Conservation (phyloP, 257 asterid genomes). For the Nicotiana otophora region DNA sequence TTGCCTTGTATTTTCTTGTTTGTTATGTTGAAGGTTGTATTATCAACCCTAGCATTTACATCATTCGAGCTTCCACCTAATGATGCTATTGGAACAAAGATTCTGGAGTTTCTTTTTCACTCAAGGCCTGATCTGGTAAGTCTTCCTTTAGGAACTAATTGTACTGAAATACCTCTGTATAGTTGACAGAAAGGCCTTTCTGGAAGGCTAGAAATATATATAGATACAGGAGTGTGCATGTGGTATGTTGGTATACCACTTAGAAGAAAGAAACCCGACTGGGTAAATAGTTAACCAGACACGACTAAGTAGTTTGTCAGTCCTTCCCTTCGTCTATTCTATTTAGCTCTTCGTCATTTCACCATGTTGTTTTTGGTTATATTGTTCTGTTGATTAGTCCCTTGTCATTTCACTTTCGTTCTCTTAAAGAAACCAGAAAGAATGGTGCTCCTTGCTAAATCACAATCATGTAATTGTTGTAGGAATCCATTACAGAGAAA, state of each 20-base stretch:
- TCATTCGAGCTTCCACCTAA: conserved; percentile 99
- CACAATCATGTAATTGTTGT: background rate
- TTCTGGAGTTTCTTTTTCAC: conserved; percentile 86
- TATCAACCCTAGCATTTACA: conserved; percentile 90
- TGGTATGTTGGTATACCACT: background rate
- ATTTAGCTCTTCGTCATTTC: background rate
- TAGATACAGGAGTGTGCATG: background rate
- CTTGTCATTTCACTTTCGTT: background rate
- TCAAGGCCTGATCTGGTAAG: conserved; percentile 96
- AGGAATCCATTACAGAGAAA: background rate
- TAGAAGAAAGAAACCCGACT: background rate
- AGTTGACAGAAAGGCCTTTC: background rate
- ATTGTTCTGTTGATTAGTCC: background rate
- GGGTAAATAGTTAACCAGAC: background rate
- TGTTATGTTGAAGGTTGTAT: conserved; percentile 60
- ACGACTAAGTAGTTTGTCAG: background rate
- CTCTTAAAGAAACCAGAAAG: background rate
- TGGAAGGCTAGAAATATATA: background rate
- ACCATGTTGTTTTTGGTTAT: background rate
- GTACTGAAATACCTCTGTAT: background rate
- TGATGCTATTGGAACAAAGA: conserved; percentile 83
- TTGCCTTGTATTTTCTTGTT: conserved; percentile 9
- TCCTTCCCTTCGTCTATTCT: background rate
- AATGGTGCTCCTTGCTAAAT: background rate
- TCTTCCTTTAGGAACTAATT: conserved; percentile 7